Base-by-base conservation (phyloP, 441 rosid species). In the Eutrema salsugineum region DNA sequence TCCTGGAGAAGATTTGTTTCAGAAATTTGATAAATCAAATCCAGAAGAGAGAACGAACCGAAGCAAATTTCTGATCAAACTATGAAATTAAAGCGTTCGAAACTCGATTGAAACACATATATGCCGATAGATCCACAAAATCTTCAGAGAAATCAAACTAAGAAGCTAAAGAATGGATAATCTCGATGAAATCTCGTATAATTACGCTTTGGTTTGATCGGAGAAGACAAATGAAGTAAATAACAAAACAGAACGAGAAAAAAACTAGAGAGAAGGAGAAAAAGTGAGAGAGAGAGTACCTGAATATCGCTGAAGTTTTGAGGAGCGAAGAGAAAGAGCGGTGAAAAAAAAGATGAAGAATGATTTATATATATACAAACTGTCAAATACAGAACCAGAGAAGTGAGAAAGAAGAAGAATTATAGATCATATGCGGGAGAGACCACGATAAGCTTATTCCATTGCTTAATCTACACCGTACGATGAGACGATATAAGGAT, bases 261-360 rank as follows among this genome's bases (percentile, higher is more conserved):
- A 27, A 53, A 50, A 30, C 50, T 38, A 70, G 60, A 20, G 49
- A 57, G 53, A 73, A n/a, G 30, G 24, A 22, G 24, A 22, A 22
- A 22, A 3, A 22, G 24, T 1, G 24, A 30, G 66, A 69, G 72
- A 68, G 72, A 48, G 16, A 39, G 20, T 62, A 76, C 79, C 75
- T 19, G 55, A 69, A 8, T 6, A 17, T 24, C 10, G 36, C 6
- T 50, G 44, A 50, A 11, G 17, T 77, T 14, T 2, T 4, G 66
- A 54, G 71, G 54, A 67, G 57, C 22, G 28, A 24, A 54, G 71
- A 67, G 77, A 72, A 68, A 67, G 71, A 40, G 74, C 79, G 56
- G 71, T 70, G 76, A 70, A 19, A 33, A 28, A 6, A 53, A 70
- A 70, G 71, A 42, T 50, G 68, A 76, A 50, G 44, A 64, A 70